Conservation (phyloP, 2,329 filamentous ascomycete genomes). For the Fusarium sambucinum region DNA sequence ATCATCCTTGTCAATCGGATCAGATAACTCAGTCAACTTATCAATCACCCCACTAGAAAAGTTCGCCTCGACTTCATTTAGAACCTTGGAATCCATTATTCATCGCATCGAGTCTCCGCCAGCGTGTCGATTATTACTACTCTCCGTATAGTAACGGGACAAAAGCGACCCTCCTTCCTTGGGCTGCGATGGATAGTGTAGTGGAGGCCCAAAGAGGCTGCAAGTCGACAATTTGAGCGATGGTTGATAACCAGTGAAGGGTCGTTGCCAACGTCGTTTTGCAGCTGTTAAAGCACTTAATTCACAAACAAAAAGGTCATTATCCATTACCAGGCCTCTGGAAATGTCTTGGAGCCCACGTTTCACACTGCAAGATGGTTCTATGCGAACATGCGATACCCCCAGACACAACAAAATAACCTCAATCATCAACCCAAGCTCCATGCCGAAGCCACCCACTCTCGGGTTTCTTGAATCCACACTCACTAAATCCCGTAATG, state of each 20-base stretch:
- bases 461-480: constrained; percentile 4
- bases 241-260: neutral
- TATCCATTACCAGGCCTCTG: constrained; percentile 3
- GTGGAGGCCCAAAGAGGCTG: constrained; percentile 6
- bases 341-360: neutral
- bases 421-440: constrained; percentile 5
- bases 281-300: constrained; percentile 5
- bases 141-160: constrained; percentile 17
- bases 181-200: constrained; percentile 14
- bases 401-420: neutral
- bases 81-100: constrained; percentile 1
- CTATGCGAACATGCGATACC: neutral
- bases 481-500: neutral
- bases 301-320: constrained; percentile 3
- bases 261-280: neutral
- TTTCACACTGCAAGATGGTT: neutral
- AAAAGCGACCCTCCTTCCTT: constrained; percentile 17
- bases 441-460: constrained; percentile 12
- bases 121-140: constrained; percentile 30
- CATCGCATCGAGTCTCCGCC: constrained; percentile 17
- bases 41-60: constrained; percentile 42
- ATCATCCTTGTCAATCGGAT: constrained; percentile 37
- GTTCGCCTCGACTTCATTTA: constrained; percentile 6
- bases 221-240: constrained; percentile 16
- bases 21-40: constrained; percentile 38